Evolutionary conservation across 768 basidiomycete species (phyloP).

Genomic region (Amanita jacksonii): DNA sequence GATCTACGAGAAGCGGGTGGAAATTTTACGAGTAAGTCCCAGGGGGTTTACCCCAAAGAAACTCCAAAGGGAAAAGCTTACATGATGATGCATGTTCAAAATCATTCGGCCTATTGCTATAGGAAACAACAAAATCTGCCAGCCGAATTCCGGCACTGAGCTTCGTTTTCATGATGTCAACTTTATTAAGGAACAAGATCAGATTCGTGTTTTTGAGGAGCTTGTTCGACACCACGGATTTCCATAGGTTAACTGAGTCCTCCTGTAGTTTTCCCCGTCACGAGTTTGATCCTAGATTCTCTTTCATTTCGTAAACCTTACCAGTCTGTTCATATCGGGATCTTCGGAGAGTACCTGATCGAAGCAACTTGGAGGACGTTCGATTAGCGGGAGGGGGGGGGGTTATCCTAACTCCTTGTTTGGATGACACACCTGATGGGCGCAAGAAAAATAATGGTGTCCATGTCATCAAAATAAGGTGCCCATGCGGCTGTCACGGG

Average conservation of each 20-base stretch:
- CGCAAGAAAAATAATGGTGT: slow-evolving; percentile 63
- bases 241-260: slow-evolving; percentile 73
- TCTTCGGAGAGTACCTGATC: slow-evolving; percentile 66
- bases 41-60: no score
- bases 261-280: slow-evolving; percentile 33
- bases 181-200: slow-evolving; percentile 78
- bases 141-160: slow-evolving; percentile 55
- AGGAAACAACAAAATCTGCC: slow-evolving; percentile 62
- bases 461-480: slow-evolving; percentile 62
- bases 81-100: slow-evolving; percentile 59
- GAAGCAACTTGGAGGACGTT: slow-evolving; percentile 34
- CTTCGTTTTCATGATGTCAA: slow-evolving; percentile 63
- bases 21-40: no score
- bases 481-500: slow-evolving; percentile 39
- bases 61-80: no score
- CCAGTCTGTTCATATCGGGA: slow-evolving; percentile 50
- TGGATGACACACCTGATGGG: slow-evolving; percentile 38
- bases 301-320: slow-evolving; percentile 21
- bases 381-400: no score
- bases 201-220: slow-evolving; percentile 63
- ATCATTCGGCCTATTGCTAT: slow-evolving; percentile 59
- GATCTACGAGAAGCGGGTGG: slow-evolving; percentile 19
- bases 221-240: slow-evolving; percentile 59
- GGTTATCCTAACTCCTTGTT: background rate
- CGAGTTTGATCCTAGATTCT: slow-evolving; percentile 1